Base-by-base conservation (phyloP, 495 filamentous ascomycete species). In the Aspergillus taichungensis region DNA sequence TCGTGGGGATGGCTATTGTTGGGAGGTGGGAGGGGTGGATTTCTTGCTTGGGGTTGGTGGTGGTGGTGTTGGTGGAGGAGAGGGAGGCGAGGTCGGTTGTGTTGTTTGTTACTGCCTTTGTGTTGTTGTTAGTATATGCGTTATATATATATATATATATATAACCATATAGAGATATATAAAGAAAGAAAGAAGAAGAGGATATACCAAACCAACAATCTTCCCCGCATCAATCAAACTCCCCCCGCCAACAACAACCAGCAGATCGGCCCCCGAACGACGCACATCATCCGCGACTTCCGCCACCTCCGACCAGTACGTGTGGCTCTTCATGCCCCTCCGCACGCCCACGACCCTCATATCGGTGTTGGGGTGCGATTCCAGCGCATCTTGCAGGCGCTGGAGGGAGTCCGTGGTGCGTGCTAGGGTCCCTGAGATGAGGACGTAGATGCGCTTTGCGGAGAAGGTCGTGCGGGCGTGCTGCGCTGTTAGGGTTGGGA, bases 201-300 rank as follows among this genome's bases (percentile, higher is more conserved):
- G 5, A 53, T 64, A 37, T 57, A 79, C 78, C 30, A 78, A 60
- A 5, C 69, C 60, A 43, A 78, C 61, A 5, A 84, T 67, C 57
- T 83, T 84, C 3, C 77, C 77, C 0, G 63, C 77, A 54, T 84
- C 81, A 1, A 78, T 79, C 50, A 83, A 52, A 30, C 72, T 77
- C 0, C 80, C 80, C 10, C 68, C 80, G 29, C 81, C 80, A 3
- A 84, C 60, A 0, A 79, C 84, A 30, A 85, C 52, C 32, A 84
- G 56, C 27, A 73, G 53, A 65, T 85, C 80, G 4, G 73, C 74
- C 8, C 68, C 43, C 11, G 61, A 62, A 12, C 54, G 53, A n/a
- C 66, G 54, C 1, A 73, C 61, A 6, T 83, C 77, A 4, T 66
- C 53, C 8, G 67, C 56, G 29, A 83, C 73, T 33, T 76, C 67